Evolutionary conservation across 768 basidiomycete genomes (phyloP).

Genomic region (Xerocomellus intermedius): DNA sequence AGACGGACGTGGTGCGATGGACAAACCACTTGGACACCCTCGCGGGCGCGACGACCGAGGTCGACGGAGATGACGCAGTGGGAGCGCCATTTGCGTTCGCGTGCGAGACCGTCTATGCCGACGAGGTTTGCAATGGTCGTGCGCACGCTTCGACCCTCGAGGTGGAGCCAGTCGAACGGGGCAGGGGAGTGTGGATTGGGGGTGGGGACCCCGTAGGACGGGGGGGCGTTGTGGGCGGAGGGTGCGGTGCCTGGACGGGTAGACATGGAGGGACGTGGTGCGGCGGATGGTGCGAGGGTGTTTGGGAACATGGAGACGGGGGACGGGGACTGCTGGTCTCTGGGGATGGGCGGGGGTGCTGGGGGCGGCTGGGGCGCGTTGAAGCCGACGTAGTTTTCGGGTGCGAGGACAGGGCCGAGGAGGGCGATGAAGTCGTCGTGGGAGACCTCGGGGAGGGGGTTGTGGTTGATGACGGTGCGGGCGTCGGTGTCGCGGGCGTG

Average conservation of each 20-base stretch:
- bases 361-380: conserved; percentile 10
- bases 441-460: conserved; percentile 81
- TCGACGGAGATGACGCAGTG: conserved; percentile 83
- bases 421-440: conserved; percentile 84
- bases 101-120: conserved; percentile 77
- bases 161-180: conserved; percentile 85
- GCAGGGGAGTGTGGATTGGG: conserved; percentile 60
- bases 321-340: conserved; percentile 23
- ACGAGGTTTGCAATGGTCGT: conserved; percentile 76
- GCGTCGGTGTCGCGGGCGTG: conserved; percentile 66
- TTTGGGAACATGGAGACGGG: conserved; percentile 33
- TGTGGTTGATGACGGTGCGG: conserved; percentile 80
- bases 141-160: conserved; percentile 78
- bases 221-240: conserved; percentile 21
- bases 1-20: not conserved
- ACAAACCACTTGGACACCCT: conserved; percentile 78
- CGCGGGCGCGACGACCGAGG: conserved; percentile 67
- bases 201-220: conserved; percentile 25
- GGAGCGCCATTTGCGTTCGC: conserved; percentile 80
- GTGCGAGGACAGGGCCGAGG: conserved; percentile 76
- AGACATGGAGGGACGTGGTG: conserved; percentile 36
- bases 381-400: conserved; percentile 65
- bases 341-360: conserved; percentile 14
- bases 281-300: conserved; percentile 17
- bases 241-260: conserved; percentile 33